Percentiles rank a stretch among this genome's conserved stretches.
These are phyloP conservation scores for Tephrocybe sp. DNA, from an alignment of 768 basidiomycete genomes.

Conservation along the genomic window DNA sequence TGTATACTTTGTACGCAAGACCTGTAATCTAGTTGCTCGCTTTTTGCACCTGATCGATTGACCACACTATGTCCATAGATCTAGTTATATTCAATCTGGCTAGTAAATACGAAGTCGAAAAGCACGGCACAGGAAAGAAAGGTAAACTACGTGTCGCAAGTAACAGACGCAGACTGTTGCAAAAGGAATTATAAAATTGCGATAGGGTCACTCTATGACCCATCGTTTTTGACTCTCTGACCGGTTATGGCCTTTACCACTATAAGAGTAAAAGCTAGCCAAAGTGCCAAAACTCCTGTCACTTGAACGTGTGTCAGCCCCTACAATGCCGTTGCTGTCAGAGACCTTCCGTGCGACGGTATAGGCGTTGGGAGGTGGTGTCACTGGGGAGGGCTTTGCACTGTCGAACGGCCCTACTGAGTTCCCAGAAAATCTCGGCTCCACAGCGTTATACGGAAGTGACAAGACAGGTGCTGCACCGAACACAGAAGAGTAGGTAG, in stretches of 20 bases:
- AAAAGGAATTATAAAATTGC: background rate
- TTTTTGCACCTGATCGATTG: no score
- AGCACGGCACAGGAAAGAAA: no score
- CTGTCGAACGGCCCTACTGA: slow-evolving; percentile 39
- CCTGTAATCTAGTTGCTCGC: no score
- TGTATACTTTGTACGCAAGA: background rate
- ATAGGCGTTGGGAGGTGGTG: slow-evolving; percentile 32
- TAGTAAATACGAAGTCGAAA: no score
- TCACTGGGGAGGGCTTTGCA: slow-evolving; percentile 20
- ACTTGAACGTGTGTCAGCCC: slow-evolving; percentile 35
- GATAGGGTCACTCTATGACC: slow-evolving; percentile 50
- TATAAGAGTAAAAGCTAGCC: slow-evolving; percentile 29
- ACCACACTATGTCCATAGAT: no score
- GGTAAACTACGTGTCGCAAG: background rate
- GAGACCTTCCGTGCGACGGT: slow-evolving; percentile 30
- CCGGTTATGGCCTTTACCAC: slow-evolving; percentile 28
- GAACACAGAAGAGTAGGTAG: slow-evolving; percentile 48
- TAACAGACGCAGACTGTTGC: slow-evolving; percentile 2
- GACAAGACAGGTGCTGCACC: slow-evolving; percentile 32
- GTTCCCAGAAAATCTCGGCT: slow-evolving; percentile 47
- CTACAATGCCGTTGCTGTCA: slow-evolving; percentile 21
- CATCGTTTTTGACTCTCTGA: slow-evolving; percentile 42
- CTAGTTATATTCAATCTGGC: no score
- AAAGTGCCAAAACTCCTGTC: slow-evolving; percentile 37
- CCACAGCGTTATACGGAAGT: slow-evolving; percentile 35